Percentiles rank a stretch among this genome's conserved stretches.
These are phyloP conservation scores for Scheffersomyces quercinus DNA, from an alignment of 1,139 yeast genomes.

Conservation along the genomic window DNA sequence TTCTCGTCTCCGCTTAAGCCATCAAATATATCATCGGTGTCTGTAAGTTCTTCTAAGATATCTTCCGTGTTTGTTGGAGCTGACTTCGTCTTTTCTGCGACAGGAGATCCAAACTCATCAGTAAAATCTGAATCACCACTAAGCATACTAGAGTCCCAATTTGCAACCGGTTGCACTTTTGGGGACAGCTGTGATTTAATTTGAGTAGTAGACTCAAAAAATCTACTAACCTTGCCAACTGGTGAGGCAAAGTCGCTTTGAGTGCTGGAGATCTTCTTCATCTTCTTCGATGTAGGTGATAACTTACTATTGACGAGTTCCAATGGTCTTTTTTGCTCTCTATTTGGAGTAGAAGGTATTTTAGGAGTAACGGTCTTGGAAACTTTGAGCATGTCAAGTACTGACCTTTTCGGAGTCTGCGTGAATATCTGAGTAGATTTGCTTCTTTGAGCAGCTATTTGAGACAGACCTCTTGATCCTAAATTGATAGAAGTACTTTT, in stretches of 20 bases:
- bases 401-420: background rate
- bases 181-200: slow-evolving; percentile 6
- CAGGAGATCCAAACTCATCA: slow-evolving; percentile 35
- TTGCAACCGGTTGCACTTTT: slow-evolving; percentile 9
- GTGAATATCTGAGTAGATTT: slow-evolving; percentile 1
- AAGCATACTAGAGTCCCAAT: slow-evolving; percentile 21
- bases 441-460: slow-evolving; percentile 3
- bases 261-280: slow-evolving; percentile 15
- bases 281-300: slow-evolving; percentile 31
- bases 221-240: slow-evolving; percentile 17
- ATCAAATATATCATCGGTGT: slow-evolving; percentile 12
- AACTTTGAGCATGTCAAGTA: background rate
- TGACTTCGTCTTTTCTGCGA: slow-evolving; percentile 2
- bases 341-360: background rate
- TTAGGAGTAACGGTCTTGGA: slow-evolving; percentile 9
- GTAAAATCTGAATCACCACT: slow-evolving; percentile 40
- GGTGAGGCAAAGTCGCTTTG: slow-evolving; percentile 2
- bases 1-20: slow-evolving; percentile 5
- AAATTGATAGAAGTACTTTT: slow-evolving; percentile 26
- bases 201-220: slow-evolving; percentile 12
- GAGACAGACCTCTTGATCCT: slow-evolving; percentile 1
- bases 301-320: slow-evolving; percentile 6
- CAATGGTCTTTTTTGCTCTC: background rate
- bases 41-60: slow-evolving; percentile 23
- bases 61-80: slow-evolving; percentile 9